phyloP scores from a whole-genome alignment of 805 yeast genomes.

The Zygoascus bituminiphila region DNA sequence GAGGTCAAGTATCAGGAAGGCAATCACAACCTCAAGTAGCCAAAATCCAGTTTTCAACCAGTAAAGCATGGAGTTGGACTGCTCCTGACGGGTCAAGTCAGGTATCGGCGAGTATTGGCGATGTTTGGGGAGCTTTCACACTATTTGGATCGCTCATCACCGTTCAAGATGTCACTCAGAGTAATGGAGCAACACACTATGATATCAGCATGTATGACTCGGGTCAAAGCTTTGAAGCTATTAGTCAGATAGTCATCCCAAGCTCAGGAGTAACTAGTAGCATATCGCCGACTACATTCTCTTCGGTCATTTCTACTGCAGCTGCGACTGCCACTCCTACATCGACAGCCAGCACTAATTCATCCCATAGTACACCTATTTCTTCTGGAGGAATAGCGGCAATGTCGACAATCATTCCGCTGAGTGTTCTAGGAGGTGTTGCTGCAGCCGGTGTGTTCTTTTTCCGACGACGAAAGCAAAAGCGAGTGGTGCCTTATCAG shows the following conservation, averaged over 20 bases:
- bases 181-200: constrained; percentile 20
- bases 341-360: constrained; percentile 11
- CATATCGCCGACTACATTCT: constrained; percentile 1
- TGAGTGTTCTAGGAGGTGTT: constrained; percentile 31
- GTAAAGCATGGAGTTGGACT: constrained; percentile 39
- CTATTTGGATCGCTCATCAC: constrained; percentile 22
- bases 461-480: constrained; percentile 12
- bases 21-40: constrained; percentile 39
- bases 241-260: not conserved
- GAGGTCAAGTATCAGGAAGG: constrained; percentile 44
- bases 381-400: constrained; percentile 35
- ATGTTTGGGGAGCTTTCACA: constrained; percentile 12
- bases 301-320: constrained; percentile 16
- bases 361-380: constrained; percentile 18
- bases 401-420: constrained; percentile 39
- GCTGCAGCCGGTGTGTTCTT: constrained; percentile 27
- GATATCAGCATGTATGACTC: not conserved
- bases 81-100: constrained; percentile 15
- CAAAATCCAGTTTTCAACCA: constrained; percentile 29
- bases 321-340: constrained; percentile 20
- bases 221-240: not conserved
- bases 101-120: constrained; percentile 4
- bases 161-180: constrained; percentile 22
- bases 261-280: not conserved
- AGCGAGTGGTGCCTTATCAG: not conserved